A percentile compares a stretch with the other conserved stretches of the same genome.
Conservation (phyloP, 768 basidiomycete species). For the Coprinopsis sp. region DNA sequence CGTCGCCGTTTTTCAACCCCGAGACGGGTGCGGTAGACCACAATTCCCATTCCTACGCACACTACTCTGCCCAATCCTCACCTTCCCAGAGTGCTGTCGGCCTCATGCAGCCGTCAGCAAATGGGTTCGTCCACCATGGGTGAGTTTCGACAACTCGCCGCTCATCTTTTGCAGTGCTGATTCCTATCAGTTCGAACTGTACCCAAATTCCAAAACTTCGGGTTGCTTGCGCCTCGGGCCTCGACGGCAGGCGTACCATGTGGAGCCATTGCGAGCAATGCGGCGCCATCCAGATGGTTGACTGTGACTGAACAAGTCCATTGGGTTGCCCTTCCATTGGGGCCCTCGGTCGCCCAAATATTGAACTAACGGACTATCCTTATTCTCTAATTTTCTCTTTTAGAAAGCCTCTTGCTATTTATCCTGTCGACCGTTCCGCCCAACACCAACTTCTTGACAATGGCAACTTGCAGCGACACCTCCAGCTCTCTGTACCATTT, state of each 20-base stretch:
- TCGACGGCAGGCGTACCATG: slow-evolving; percentile 72
- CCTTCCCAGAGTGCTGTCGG: slow-evolving; percentile 45
- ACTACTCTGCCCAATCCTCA: slow-evolving; percentile 37
- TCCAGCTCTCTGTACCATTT: background rate
- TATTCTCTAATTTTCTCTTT: slow-evolving; percentile 7
- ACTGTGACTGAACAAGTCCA: slow-evolving; percentile 68
- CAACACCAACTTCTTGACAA: too few relatives aligned
- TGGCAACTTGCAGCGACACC: too few relatives aligned
- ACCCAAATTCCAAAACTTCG: slow-evolving; percentile 81
- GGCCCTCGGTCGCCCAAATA: too few relatives aligned
- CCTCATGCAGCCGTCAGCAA: slow-evolving; percentile 57
- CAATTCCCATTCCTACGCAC: slow-evolving; percentile 41
- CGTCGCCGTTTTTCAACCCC: slow-evolving; percentile 46
- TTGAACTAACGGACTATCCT: too few relatives aligned
- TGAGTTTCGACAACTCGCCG: slow-evolving; percentile 29
- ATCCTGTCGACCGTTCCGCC: too few relatives aligned
- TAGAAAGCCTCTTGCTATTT: too few relatives aligned
- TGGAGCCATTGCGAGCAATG: slow-evolving; percentile 88
- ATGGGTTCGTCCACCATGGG: slow-evolving; percentile 66
- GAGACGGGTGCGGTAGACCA: slow-evolving; percentile 40
- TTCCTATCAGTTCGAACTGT: slow-evolving; percentile 51
- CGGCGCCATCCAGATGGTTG: slow-evolving; percentile 86
- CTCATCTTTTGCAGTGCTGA: background rate
- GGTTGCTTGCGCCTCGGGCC: slow-evolving; percentile 67
- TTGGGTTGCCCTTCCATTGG: too few relatives aligned